Conservation (phyloP, 1,284 basidiomycete genomes). For the Ganoderma meredithae region DNA sequence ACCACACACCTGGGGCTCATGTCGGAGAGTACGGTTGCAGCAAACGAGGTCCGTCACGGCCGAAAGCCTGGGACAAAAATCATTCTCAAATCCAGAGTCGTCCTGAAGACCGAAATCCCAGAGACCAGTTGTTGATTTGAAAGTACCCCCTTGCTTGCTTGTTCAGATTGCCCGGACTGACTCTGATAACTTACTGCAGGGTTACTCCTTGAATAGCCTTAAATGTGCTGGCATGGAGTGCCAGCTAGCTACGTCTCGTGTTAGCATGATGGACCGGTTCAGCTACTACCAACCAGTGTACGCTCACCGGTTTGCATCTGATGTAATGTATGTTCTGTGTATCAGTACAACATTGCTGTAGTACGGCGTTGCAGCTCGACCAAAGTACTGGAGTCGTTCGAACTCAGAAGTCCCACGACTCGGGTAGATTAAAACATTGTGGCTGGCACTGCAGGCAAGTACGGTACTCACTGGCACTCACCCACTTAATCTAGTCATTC, state of each 20-base stretch:
- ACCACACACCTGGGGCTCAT: conserved; percentile 47
- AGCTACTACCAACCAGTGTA: background rate
- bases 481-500: background rate
- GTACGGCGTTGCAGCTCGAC: no score
- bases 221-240: no score
- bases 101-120: conserved; percentile 27
- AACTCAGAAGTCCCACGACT: background rate
- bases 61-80: background rate
- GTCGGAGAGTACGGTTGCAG: conserved; percentile 32
- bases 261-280: background rate
- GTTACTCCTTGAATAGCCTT: no score
- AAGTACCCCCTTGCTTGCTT: background rate
- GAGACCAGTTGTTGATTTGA: background rate
- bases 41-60: conserved; percentile 30
- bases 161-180: background rate
- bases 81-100: conserved; percentile 45
- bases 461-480: background rate
- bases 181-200: background rate
- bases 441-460: background rate
- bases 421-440: background rate
- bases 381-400: background rate
- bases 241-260: background rate
- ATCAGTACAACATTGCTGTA: background rate
- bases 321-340: background rate
- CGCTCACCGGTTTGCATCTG: background rate